Conservation (phyloP, 2,329 filamentous ascomycete species). For the Didymella exigua region DNA sequence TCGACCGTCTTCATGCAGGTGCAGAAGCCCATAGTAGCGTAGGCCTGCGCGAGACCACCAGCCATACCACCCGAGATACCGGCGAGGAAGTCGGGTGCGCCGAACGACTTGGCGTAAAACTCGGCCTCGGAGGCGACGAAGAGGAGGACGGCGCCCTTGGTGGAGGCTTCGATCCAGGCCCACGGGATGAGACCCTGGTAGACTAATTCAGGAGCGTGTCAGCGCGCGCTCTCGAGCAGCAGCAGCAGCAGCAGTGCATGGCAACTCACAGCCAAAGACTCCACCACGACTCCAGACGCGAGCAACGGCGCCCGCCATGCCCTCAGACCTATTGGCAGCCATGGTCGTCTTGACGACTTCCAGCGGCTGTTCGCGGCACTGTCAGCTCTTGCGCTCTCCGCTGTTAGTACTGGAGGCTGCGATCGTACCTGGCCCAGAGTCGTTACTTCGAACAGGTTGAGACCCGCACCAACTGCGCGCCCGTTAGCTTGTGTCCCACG, state of each 20-base stretch:
- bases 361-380: conserved; percentile 73
- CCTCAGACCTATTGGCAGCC: conserved; percentile 92
- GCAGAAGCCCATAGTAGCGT: conserved; percentile 99
- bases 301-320: conserved; percentile 78
- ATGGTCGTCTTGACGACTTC: conserved; percentile 99
- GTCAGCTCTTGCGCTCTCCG: conserved; percentile 48
- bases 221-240: conserved; percentile 58
- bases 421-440: conserved; percentile 66
- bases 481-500: not conserved
- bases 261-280: conserved; percentile 83
- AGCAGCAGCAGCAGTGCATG: conserved; percentile 86
- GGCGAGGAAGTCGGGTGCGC: conserved; percentile 83
- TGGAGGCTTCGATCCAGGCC: conserved; percentile 99
- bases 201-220: conserved; percentile 61
- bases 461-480: conserved; percentile 75
- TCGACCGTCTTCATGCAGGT: conserved; percentile 99
- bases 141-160: conserved; percentile 97
- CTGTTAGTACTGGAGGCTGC: not conserved
- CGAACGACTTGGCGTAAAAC: conserved; percentile 83
- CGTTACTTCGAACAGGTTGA: conserved; percentile 93
- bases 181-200: conserved; percentile 96
- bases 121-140: conserved; percentile 99
- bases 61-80: conserved; percentile 91
- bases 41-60: conserved; percentile 95
- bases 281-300: conserved; percentile 95